Evolutionary conservation across 495 filamentous ascomycete species (phyloP).

Genomic region (Aspergillus affinis): DNA sequence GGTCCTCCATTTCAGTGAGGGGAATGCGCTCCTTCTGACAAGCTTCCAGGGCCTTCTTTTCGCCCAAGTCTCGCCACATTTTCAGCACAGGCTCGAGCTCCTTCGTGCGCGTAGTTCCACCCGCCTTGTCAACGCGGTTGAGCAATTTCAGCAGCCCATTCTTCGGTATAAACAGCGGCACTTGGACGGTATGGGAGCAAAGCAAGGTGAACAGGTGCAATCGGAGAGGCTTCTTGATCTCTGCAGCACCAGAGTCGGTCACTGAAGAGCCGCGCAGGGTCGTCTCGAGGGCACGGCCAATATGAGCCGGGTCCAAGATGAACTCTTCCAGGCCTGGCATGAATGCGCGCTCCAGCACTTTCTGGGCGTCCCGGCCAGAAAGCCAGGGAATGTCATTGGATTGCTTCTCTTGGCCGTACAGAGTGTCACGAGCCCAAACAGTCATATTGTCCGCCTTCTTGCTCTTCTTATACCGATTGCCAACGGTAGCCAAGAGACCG

Average conservation of each 20-base stretch:
- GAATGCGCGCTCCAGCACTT: conserved; percentile 63
- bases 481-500: conserved; percentile 53
- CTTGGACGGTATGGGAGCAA: conserved; percentile 64
- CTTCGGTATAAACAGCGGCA: conserved; percentile 68
- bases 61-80: conserved; percentile 57
- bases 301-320: conserved; percentile 66
- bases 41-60: conserved; percentile 37
- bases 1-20: conserved; percentile 54
- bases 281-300: conserved; percentile 58
- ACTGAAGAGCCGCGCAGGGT: conserved; percentile 48
- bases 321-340: conserved; percentile 78
- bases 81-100: conserved; percentile 68
- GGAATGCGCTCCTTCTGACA: conserved; percentile 64
- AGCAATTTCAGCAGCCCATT: conserved; percentile 66
- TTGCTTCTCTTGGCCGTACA: conserved; percentile 57
- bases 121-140: conserved; percentile 67
- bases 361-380: conserved; percentile 51
- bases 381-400: conserved; percentile 58
- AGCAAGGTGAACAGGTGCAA: conserved; percentile 71
- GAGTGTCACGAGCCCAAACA: conserved; percentile 51
- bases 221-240: conserved; percentile 65
- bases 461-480: conserved; percentile 47
- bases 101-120: conserved; percentile 63
- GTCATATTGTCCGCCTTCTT: conserved; percentile 30
- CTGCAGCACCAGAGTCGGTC: conserved; percentile 42